Evolutionary conservation across 371 early-diverging fungal genomes (phyloP), one percentile per base, ranked within the genome.

Genomic region (Rhizopus delemar): DNA sequence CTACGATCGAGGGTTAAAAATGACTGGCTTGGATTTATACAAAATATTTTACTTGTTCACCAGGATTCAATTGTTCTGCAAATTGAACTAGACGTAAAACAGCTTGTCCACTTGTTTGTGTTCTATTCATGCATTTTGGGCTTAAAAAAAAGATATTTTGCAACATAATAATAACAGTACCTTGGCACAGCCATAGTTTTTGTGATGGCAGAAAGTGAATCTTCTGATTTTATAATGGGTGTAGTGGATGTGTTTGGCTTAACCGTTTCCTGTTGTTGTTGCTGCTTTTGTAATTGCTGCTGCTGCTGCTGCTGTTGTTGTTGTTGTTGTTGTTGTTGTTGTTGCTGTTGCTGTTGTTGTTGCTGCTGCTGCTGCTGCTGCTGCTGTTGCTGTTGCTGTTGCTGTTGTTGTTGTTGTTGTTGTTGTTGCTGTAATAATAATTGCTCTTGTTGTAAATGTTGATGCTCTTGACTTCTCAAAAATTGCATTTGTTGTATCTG

Each of bases 11-110:
- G 4, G 0, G 43, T 11, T 13, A 55, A 60, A 61, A 45, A 45
- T n/a, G 46, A 43, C 33, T 46, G 16, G 16, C 43, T 11, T 48
- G 8, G 46, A 45, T 29, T 39, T 32, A 15, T 6, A 41, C 43
- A 33, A 15, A 13, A 31, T 36, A 6, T 33, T 51, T 48, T 60
- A 77, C 77, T 62, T 70, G 64, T 41, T 53, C 62, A 8, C 64
- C 71, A 32, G 78, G 78, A 53, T 62, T 69, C 8, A 77, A 48
- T 49, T 71, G 66, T 45, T 77, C 78, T 48, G 70, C 75, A 64
- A 77, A 73, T 50, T 77, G 75, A 55, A 77, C 56, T 46, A 77
- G 38, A 39, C 75, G 73, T 39, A 77, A 59, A 7, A 77, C 78
- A 35, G 75, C 78, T 35, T 70, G 69, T 22, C 75, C 75, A 49